A percentile compares a stretch with the other conserved stretches of the same genome.
Evolutionary conservation across 257 asterid species (phyloP).

Genomic region (Solanum dulcamara): DNA sequence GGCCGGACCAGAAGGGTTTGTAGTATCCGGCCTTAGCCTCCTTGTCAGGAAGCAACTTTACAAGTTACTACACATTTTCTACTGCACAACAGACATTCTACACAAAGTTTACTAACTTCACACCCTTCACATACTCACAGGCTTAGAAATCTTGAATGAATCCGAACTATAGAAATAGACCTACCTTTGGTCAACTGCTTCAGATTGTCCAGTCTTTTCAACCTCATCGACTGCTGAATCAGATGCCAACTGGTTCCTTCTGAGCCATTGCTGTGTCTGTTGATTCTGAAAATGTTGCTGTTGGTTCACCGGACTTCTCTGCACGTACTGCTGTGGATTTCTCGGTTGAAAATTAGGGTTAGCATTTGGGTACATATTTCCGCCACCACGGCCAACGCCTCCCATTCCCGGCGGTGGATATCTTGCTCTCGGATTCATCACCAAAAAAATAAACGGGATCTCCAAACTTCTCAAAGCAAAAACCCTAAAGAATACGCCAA

Average conservation of each 20-base stretch:
- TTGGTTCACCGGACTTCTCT: slow-evolving; percentile 43
- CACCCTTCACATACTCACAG: neutral
- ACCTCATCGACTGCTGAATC: slow-evolving; percentile 64
- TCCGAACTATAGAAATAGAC: neutral
- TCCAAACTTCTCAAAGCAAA: neutral
- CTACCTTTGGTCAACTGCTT: slow-evolving; percentile 75
- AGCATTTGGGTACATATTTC: slow-evolving; percentile 39
- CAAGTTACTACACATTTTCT: neutral
- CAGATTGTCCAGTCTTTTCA: slow-evolving; percentile 84
- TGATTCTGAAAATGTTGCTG: slow-evolving; percentile 23
- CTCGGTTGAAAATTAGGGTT: slow-evolving; percentile 63
- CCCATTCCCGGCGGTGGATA: slow-evolving; percentile 96
- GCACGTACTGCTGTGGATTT: slow-evolving; percentile 62
- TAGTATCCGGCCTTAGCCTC: neutral
- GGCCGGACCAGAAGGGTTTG: neutral
- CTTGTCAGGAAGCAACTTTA: neutral
- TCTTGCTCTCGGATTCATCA: slow-evolving; percentile 74
- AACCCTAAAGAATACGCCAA: slow-evolving; percentile 5
- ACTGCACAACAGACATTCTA: neutral
- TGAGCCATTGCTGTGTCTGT: slow-evolving; percentile 75
- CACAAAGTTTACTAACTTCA: neutral
- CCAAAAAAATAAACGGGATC: neutral
- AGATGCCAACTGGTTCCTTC: slow-evolving; percentile 35
- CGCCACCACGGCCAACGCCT: slow-evolving; percentile 22
- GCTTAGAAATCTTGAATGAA: neutral